Evolutionary conservation across 2,329 filamentous ascomycete genomes (phyloP).

Genomic region (Ascochyta fabae): DNA sequence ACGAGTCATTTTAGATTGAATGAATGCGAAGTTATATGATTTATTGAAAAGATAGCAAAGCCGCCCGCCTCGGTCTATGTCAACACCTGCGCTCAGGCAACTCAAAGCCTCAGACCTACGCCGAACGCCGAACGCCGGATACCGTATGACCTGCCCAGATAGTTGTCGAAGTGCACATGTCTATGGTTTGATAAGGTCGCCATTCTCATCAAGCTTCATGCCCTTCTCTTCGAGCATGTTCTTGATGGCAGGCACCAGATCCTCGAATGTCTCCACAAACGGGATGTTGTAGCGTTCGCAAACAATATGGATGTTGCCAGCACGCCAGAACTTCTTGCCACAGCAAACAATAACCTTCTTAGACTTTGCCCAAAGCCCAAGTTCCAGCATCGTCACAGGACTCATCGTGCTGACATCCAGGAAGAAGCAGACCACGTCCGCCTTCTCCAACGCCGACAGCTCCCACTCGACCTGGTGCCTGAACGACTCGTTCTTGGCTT

Average conservation of each 20-base stretch:
- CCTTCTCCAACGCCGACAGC: constrained; percentile 61
- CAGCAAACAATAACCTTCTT: constrained; percentile 62
- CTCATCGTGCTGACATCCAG: constrained; percentile 61
- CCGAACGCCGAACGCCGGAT: neutral
- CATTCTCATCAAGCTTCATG: constrained; percentile 26
- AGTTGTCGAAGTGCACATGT: no score
- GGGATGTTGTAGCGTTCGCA: constrained; percentile 58
- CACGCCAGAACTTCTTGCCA: constrained; percentile 60
- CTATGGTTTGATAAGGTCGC: constrained; percentile 13
- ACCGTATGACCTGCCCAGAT: neutral
- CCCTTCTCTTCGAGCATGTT: constrained; percentile 41
- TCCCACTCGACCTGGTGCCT: constrained; percentile 67
- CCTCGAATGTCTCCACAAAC: constrained; percentile 52
- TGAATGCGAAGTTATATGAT: no score
- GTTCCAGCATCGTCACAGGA: constrained; percentile 65
- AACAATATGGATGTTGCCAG: constrained; percentile 67
- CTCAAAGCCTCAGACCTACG: neutral
- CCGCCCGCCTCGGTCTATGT: neutral
- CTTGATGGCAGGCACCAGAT: constrained; percentile 49
- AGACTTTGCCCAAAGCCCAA: constrained; percentile 60
- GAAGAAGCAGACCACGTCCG: constrained; percentile 63
- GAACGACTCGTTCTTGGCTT: constrained; percentile 52
- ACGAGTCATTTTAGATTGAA: no score
- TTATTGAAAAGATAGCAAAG: no score
- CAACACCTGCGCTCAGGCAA: neutral